Percentiles rank a stretch among this genome's conserved stretches.
Evolutionary conservation across 2,329 filamentous ascomycete genomes (phyloP).

Genomic region (Penicillium decumbens): DNA sequence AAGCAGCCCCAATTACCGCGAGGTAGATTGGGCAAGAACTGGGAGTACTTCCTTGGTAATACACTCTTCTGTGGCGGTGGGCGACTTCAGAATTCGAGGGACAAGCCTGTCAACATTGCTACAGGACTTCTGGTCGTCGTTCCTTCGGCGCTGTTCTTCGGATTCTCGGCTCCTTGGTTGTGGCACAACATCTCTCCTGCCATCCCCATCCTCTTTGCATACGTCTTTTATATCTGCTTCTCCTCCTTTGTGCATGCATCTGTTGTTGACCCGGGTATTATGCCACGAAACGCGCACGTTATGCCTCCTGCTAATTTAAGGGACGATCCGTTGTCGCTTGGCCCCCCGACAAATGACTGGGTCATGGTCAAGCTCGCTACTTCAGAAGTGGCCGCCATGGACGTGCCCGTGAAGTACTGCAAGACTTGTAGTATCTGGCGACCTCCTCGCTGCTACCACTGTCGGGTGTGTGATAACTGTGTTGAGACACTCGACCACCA

Average conservation of each 20-base stretch:
- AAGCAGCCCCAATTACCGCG: slow-evolving; percentile 38
- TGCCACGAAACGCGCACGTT: slow-evolving; percentile 85
- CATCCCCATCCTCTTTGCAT: slow-evolving; percentile 83
- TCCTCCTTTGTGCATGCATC: slow-evolving; percentile 95
- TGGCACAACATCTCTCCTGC: slow-evolving; percentile 85
- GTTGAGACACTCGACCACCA: slow-evolving; percentile 97
- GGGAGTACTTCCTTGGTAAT: slow-evolving; percentile 91
- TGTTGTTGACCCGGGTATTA: slow-evolving; percentile 83
- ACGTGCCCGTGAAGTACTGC: slow-evolving; percentile 97
- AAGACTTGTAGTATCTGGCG: slow-evolving; percentile 97
- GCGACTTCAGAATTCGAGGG: slow-evolving; percentile 78
- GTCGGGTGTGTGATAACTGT: slow-evolving; percentile 93
- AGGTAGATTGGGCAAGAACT: slow-evolving; percentile 62
- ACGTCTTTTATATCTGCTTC: slow-evolving; percentile 83
- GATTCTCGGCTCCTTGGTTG: slow-evolving; percentile 74
- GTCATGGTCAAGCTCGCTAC: slow-evolving; percentile 79
- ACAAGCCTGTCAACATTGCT: slow-evolving; percentile 81
- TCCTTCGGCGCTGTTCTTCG: slow-evolving; percentile 78
- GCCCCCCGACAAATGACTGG: slow-evolving; percentile 89
- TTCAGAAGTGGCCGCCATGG: slow-evolving; percentile 77
- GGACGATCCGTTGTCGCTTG: slow-evolving; percentile 75
- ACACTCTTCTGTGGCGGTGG: slow-evolving; percentile 84
- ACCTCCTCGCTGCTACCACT: slow-evolving; percentile 91
- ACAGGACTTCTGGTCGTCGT: slow-evolving; percentile 77
- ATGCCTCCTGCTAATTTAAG: slow-evolving; percentile 72